Conservation (phyloP, 257 asterid genomes). For the Fraxinus quadrangulata region DNA sequence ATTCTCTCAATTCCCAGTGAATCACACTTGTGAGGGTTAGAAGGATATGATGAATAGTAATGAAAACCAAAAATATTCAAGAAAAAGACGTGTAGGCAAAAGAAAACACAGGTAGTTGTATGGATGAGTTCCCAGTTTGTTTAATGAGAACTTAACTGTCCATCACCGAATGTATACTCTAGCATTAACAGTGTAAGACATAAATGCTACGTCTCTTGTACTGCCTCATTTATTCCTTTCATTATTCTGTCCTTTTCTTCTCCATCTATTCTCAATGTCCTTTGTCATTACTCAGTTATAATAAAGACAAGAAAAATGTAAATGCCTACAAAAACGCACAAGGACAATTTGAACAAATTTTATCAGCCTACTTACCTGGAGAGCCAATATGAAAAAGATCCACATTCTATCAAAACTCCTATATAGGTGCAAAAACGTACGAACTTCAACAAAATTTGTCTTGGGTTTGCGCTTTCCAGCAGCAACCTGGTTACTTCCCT, state of each 20-base stretch:
- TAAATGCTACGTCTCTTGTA: slow-evolving; percentile 11
- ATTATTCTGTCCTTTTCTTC: slow-evolving; percentile 4
- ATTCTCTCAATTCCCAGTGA: neutral
- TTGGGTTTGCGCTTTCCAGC: slow-evolving; percentile 83
- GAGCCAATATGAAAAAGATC: slow-evolving; percentile 84
- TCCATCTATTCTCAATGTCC: slow-evolving; percentile 7
- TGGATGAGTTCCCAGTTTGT: neutral
- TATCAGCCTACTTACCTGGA: slow-evolving; percentile 65
- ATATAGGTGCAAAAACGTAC: slow-evolving; percentile 94
- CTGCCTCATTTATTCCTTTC: slow-evolving; percentile 5
- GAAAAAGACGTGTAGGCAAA: neutral
- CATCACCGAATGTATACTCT: neutral
- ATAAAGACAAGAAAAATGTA: slow-evolving; percentile 12
- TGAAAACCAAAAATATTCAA: too few relatives aligned
- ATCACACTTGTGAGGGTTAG: neutral
- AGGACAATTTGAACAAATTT: slow-evolving; percentile 3
- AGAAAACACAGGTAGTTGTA: neutral
- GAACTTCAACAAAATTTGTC: slow-evolving; percentile 93
- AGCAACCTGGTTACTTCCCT: slow-evolving; percentile 50
- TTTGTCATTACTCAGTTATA: slow-evolving; percentile 10
- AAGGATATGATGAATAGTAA: neutral
- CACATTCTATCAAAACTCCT: slow-evolving; percentile 96
- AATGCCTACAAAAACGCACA: neutral
- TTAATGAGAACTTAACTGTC: neutral
- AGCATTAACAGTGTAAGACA: neutral